Base-by-base conservation (phyloP, 257 asterid genomes). In the Ilex asprella region DNA sequence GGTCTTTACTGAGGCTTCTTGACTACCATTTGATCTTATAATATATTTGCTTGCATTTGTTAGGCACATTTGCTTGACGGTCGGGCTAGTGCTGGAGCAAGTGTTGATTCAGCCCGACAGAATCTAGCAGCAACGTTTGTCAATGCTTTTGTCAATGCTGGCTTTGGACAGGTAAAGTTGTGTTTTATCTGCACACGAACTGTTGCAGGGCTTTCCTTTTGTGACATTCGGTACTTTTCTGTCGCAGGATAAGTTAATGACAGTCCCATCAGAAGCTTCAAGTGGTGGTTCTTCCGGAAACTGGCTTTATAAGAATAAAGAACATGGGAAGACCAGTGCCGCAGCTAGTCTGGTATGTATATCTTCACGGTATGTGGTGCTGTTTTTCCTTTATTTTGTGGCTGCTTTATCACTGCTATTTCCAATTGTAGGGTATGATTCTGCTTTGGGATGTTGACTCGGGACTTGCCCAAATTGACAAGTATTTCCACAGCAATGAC, bases 111-210 rank as follows among this genome's bases (percentile, higher is more conserved):
- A 46, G 99, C 99, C 56, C 75, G 95, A 69, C 97, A 93, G 78
- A 93, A 93, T 68, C 77, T 93, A 86, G 99, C 99, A 32, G 95
- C 96, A 16, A 93, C 99, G 31, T 93, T 89, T 76, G 97, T 93
- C 55, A 93, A 93, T 64, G 99, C 99, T 16, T 93, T 93, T 71
- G 99, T 93, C 13, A 93, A 93, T 81, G 99, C 96, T 62, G 99
- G 97, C 52, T 93, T 89, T 66, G 94, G 99, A 59, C 96, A 83
- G 97, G 98, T 92, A 65, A 70, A 47, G 15, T 32, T 60, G 14
- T 58, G 10, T 53, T 9, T 70, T 30, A 63, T 39, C 32, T 10
- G 15, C 47, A 30, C 29, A 30, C 8, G 2, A 46, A 46, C 3
- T 46, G 11, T 4, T 10, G 52, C 13, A 11, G 15, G n/a, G n/a